A percentile compares a stretch with the other conserved stretches of the same genome.
Conservation (phyloP, 441 rosid species). For the Erysimum pusillum region DNA sequence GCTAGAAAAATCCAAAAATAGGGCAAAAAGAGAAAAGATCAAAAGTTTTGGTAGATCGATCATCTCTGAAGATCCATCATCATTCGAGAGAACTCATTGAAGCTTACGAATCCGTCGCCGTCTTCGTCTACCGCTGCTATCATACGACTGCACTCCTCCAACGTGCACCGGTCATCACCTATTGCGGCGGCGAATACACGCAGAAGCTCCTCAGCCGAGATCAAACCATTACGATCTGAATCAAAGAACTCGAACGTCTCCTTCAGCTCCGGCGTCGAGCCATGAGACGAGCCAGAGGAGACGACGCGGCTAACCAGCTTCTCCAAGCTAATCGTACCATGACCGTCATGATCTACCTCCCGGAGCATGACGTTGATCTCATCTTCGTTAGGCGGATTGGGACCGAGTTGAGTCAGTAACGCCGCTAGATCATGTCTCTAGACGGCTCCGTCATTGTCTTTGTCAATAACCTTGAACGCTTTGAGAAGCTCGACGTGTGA, state of each 20-base stretch:
- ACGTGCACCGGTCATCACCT: neutral
- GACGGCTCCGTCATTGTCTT: slow-evolving; percentile 63
- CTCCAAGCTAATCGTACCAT: slow-evolving; percentile 50
- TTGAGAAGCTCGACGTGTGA: neutral
- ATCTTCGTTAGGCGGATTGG: slow-evolving; percentile 35
- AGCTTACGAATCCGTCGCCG: neutral
- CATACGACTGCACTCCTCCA: neutral
- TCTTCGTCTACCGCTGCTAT: neutral
- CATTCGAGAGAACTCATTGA: neutral
- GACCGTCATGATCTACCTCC: slow-evolving; percentile 52
- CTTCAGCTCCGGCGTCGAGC: slow-evolving; percentile 60
- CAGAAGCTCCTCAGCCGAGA: slow-evolving; percentile 72
- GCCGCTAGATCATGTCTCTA: slow-evolving; percentile 61
- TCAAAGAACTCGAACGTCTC: slow-evolving; percentile 75
- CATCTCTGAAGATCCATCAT: slow-evolving; percentile 2
- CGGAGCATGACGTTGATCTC: slow-evolving; percentile 63
- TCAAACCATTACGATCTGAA: slow-evolving; percentile 67
- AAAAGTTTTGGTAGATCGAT: neutral
- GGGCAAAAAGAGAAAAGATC: neutral
- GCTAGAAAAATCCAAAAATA: neutral
- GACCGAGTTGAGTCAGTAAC: slow-evolving; percentile 57
- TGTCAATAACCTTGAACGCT: slow-evolving; percentile 48
- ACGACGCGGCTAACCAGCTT: slow-evolving; percentile 52
- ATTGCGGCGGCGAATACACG: slow-evolving; percentile 43
- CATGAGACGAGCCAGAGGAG: slow-evolving; percentile 29